phyloP scores from a whole-genome alignment of 805 yeast species.

The Lipomyces kockii region DNA sequence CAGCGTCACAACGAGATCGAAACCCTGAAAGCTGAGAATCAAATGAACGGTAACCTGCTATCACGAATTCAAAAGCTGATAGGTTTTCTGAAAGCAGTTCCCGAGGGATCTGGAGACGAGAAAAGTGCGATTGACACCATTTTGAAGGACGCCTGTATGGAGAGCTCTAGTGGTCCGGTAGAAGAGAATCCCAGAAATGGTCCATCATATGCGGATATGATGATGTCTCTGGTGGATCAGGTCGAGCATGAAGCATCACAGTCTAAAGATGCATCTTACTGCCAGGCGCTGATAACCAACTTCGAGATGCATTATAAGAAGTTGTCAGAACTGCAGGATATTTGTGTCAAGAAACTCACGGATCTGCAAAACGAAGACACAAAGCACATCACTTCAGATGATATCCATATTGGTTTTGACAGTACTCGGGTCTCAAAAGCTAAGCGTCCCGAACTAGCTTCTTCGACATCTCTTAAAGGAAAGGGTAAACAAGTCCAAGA shows the following conservation, averaged over 20 bases:
- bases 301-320: constrained; percentile 67
- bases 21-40: constrained; percentile 72
- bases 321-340: constrained; percentile 66
- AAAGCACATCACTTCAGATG: constrained; percentile 83
- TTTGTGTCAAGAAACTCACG: constrained; percentile 68
- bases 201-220: constrained; percentile 83
- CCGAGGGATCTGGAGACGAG: constrained; percentile 4
- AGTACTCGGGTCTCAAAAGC: constrained; percentile 75
- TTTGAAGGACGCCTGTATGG: constrained; percentile 33
- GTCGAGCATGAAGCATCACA: constrained; percentile 62
- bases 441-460: constrained; percentile 38
- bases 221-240: constrained; percentile 84
- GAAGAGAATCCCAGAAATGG: constrained; percentile 38
- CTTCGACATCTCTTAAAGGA: constrained; percentile 43
- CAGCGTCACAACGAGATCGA: constrained; percentile 79
- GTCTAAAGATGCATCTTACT: constrained; percentile 50
- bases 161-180: constrained; percentile 36
- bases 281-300: constrained; percentile 45
- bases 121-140: constrained; percentile 7
- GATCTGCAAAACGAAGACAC: constrained; percentile 72
- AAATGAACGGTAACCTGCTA: constrained; percentile 79
- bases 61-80: constrained; percentile 71
- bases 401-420: constrained; percentile 89
- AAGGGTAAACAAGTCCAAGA: constrained; percentile 28
- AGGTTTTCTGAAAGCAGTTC: constrained; percentile 47